Conservation (phyloP, 1,139 yeast species). For the Yamadazyma membranifaciens region DNA sequence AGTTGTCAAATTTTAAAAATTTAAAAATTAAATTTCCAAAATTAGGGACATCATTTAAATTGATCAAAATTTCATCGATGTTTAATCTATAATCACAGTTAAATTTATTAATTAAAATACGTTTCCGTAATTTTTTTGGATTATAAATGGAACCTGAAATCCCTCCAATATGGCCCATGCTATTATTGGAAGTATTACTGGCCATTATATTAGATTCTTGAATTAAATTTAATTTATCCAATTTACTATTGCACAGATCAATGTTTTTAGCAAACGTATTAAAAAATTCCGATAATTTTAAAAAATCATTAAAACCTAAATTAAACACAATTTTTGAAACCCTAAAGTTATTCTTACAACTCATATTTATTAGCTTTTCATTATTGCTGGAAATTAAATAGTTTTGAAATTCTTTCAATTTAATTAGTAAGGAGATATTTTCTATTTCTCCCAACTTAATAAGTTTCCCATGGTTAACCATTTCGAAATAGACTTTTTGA, state of each 20-base stretch:
- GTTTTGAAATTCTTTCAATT: conserved; percentile 25
- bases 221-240: neutral
- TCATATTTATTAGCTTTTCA: conserved; percentile 23
- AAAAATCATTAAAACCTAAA: conserved; percentile 15
- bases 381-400: conserved; percentile 20
- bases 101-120: conserved; percentile 9
- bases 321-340: conserved; percentile 19
- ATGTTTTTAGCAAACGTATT: conserved; percentile 10
- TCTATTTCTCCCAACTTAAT: conserved; percentile 21
- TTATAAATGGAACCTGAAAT: conserved; percentile 8
- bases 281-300: conserved; percentile 14
- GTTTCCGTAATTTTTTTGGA: conserved; percentile 10
- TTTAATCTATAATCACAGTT: conserved; percentile 20
- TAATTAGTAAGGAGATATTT: conserved; percentile 19
- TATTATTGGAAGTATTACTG: neutral
- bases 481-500: conserved; percentile 26
- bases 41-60: conserved; percentile 15
- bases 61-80: conserved; percentile 23
- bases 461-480: conserved; percentile 6
- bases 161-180: neutral
- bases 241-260: neutral
- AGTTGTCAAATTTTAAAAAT: conserved; percentile 25
- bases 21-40: conserved; percentile 47
- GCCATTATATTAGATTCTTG: neutral
- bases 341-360: conserved; percentile 18